phyloP scores from a whole-genome alignment of 169 alveolate genomes.

The Eimeria maxima region DNA sequence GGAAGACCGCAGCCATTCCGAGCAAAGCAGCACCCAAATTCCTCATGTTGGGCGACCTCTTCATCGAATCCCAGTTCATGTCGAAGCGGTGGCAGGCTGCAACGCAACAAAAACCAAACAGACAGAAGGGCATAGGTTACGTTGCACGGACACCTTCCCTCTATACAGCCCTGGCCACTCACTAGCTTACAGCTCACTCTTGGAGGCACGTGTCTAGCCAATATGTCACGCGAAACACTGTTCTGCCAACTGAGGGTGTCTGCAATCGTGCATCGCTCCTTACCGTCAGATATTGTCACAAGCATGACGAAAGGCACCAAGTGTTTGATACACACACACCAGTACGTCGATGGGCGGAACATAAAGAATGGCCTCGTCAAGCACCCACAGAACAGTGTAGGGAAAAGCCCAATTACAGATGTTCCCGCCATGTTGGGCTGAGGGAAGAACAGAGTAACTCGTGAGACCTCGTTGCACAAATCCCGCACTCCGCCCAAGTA shows the following conservation, averaged over 20 bases:
- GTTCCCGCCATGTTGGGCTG: slow-evolving; percentile 45
- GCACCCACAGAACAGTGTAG: slow-evolving; percentile 54
- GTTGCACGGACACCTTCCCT: neutral
- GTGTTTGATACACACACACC: slow-evolving; percentile 76
- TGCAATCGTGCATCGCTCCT: neutral
- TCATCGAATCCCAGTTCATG: slow-evolving; percentile 48
- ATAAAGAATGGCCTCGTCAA: slow-evolving; percentile 61
- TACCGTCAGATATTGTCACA: slow-evolving; percentile 62
- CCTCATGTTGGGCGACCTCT: slow-evolving; percentile 68
- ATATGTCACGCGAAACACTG: neutral
- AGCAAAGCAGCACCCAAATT: slow-evolving; percentile 60
- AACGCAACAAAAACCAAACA: neutral
- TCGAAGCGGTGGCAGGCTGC: slow-evolving; percentile 56
- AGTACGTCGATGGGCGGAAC: slow-evolving; percentile 63
- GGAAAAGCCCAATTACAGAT: slow-evolving; percentile 14
- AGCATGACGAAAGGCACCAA: slow-evolving; percentile 72
- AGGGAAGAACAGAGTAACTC: slow-evolving; percentile 61
- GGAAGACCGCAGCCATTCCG: slow-evolving; percentile 26
- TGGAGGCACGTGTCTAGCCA: neutral
- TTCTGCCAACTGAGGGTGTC: neutral
- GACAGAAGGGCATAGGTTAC: neutral
- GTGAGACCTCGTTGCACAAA: slow-evolving; percentile 48
- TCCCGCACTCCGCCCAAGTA: slow-evolving; percentile 67
- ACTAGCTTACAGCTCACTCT: neutral
- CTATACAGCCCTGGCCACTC: neutral